phyloP scores from a whole-genome alignment of 2,329 filamentous ascomycete genomes.

The Penicillium glabrum region DNA sequence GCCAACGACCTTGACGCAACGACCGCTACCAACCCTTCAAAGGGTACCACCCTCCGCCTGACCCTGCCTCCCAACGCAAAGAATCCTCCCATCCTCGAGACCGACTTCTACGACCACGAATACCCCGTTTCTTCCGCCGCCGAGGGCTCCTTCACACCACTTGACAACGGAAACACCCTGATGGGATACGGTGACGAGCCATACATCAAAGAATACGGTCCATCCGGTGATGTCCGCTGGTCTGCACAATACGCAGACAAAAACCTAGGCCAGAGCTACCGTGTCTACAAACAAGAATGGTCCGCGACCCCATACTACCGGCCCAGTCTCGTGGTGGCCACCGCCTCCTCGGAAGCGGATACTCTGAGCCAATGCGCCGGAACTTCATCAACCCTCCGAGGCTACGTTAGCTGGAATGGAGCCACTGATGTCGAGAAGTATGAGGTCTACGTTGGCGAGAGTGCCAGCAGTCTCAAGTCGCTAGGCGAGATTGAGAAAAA shows the following conservation, averaged over 20 bases:
- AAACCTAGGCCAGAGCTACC: conserved; percentile 34
- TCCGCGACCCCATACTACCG: conserved; percentile 31
- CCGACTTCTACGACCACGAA: conserved; percentile 20
- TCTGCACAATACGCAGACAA: conserved; percentile 34
- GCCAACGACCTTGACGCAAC: conserved; percentile 33
- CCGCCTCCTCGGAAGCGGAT: conserved; percentile 7
- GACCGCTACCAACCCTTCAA: conserved; percentile 22
- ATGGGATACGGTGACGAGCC: conserved; percentile 38
- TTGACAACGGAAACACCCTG: conserved; percentile 27
- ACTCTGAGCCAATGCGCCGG: background rate
- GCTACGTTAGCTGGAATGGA: conserved; percentile 15
- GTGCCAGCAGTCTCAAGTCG: background rate
- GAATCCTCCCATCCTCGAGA: conserved; percentile 13
- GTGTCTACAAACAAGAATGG: conserved; percentile 37
- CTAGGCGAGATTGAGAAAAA: conserved; percentile 6
- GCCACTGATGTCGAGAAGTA: conserved; percentile 8
- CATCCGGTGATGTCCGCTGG: conserved; percentile 30
- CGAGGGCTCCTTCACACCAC: conserved; percentile 30
- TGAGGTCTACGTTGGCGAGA: conserved; percentile 6
- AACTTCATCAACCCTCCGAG: background rate
- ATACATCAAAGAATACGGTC: conserved; percentile 37
- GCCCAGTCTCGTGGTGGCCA: conserved; percentile 22
- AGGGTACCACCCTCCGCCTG: conserved; percentile 12
- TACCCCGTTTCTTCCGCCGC: conserved; percentile 28
- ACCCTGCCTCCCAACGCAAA: conserved; percentile 2